Percentiles rank a stretch among this genome's conserved stretches.
phyloP scores from a whole-genome alignment of 75 land plant genomes.

The Selaginella tamariscina region DNA sequence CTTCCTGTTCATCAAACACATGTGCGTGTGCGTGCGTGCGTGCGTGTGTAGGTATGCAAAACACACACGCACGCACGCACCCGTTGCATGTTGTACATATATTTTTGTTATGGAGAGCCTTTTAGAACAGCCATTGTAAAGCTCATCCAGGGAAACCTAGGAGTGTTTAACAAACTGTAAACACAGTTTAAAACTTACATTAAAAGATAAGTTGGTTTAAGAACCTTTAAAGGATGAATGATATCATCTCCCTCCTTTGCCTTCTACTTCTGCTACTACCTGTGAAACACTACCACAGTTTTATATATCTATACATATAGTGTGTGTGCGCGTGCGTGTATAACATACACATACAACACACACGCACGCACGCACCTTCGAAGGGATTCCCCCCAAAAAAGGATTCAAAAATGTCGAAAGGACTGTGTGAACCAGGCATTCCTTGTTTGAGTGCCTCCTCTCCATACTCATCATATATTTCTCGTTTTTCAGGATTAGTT shows the following conservation, averaged over 20 bases:
- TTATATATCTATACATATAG: too few relatives aligned
- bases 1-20: conserved; percentile 21
- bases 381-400: background rate
- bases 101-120: conserved; percentile 62
- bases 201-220: too few relatives aligned
- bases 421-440: background rate
- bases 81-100: conserved; percentile 75
- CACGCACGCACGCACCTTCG: too few relatives aligned
- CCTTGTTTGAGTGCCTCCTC: background rate
- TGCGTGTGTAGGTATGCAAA: too few relatives aligned
- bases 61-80: background rate
- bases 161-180: too few relatives aligned
- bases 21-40: background rate
- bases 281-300: too few relatives aligned
- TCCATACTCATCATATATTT: background rate
- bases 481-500: background rate
- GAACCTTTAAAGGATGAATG: background rate
- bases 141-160: background rate
- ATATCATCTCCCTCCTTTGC: background rate
- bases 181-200: too few relatives aligned
- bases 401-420: background rate
- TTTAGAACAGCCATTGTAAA: conserved; percentile 20
- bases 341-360: too few relatives aligned
- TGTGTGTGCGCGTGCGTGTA: too few relatives aligned
- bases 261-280: background rate